phyloP scores from a whole-genome alignment of 2,329 filamentous ascomycete species.

The Penicillium thymicola region DNA sequence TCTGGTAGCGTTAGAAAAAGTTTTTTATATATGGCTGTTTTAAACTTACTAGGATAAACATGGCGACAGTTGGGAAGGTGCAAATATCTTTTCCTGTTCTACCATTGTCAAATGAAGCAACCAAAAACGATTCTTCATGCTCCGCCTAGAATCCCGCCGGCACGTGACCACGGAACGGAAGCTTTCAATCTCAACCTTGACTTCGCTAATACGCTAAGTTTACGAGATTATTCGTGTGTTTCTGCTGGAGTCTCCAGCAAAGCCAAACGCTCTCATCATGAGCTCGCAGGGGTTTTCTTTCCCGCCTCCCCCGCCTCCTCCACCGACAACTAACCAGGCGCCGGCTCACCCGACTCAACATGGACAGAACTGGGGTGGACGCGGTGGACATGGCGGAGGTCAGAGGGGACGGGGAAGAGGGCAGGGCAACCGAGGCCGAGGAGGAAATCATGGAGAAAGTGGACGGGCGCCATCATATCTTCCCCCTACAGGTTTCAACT shows the following conservation, averaged over 20 bases:
- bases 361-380: constrained; percentile 30
- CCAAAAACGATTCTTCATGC: constrained; percentile 1
- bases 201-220: not conserved
- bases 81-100: not conserved
- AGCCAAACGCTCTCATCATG: constrained; percentile 31
- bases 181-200: constrained; percentile 3
- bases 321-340: constrained; percentile 22
- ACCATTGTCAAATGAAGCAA: not conserved
- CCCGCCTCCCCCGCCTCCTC: constrained; percentile 44
- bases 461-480: constrained; percentile 21
- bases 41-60: constrained; percentile 51
- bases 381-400: constrained; percentile 16
- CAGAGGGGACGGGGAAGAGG: constrained; percentile 34
- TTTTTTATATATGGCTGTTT: constrained; percentile 17
- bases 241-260: constrained; percentile 25
- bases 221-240: constrained; percentile 26
- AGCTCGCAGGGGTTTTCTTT: constrained; percentile 46
- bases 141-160: not conserved
- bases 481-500: constrained; percentile 26
- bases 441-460: constrained; percentile 17
- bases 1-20: constrained; percentile 52
- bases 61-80: constrained; percentile 21
- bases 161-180: constrained; percentile 2
- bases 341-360: constrained; percentile 26
- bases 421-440: constrained; percentile 31